Base-by-base conservation (phyloP, 75 land plant genomes). In the Pinus albicaulis region DNA sequence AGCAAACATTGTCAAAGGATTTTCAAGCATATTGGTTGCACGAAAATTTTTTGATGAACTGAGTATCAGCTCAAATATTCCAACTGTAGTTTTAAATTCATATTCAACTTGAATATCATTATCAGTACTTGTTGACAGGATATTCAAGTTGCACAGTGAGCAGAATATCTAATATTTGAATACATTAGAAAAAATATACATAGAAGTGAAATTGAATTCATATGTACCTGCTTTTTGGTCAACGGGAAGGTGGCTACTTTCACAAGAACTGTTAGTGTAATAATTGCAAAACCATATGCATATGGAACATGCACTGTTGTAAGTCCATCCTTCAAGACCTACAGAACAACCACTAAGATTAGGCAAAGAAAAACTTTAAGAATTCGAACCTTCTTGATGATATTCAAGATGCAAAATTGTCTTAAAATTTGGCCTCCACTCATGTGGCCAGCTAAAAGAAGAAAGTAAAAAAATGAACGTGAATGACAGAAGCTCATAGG, bases 271-370 rank as follows among this genome's bases (percentile, higher is more conserved):
- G 99, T 97, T 22, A 97, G 86, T 78, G 93, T 79, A 55, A 97
- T 97, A 65, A 97, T 97, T 4, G 99, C 98, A 91, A 97, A 97
- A 56, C 99, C 99, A 82, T 95, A 97, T 12, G 99, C 59, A 85
- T 97, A 97, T 0, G 99, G 99, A 7, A 92, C 84, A 61, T 95
- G 92, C 52, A 97, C 68, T 72, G 87, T 81, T 22, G 89, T 17
- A 26, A 97, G 84, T 2, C 95, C 93, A 83, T 89, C 95, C 81
- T 97, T 92, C 85, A 97, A 78, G 16, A 95, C 80, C 99, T 96
- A 82, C 55, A 68, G 38, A 41, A 68, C 41, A 36, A 41, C 38
- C 41, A 36, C 22, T 36, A 38, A 36, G 52, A 68, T 68, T 38
- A 38, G 52, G 22, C 41, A 2, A 68, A 41, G 41, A 68, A 68